Percentiles rank a stretch among this genome's conserved stretches.
phyloP scores from a whole-genome alignment of 164 flowering plant genomes.

The Umbellularia californica region DNA sequence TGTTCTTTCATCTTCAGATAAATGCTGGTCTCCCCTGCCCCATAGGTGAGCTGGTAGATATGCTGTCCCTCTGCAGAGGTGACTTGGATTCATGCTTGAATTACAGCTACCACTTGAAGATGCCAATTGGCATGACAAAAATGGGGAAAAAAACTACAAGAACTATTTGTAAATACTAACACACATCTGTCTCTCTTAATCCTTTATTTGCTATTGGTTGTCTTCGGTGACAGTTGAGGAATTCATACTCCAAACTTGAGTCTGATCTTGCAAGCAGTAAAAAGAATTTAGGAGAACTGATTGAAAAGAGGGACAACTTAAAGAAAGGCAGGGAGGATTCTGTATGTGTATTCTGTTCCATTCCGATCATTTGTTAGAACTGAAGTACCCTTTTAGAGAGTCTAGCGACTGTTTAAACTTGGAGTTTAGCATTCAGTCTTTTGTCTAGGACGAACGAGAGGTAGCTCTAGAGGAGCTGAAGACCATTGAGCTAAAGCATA shows the following conservation, averaged over 20 bases:
- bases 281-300: constrained; percentile 55
- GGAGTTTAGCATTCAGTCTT: constrained; percentile 14
- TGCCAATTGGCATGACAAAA: too few species aligned
- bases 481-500: constrained; percentile 58
- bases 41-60: not conserved
- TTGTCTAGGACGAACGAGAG: constrained; percentile 74
- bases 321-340: constrained; percentile 93
- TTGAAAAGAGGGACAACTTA: constrained; percentile 47
- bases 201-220: not conserved
- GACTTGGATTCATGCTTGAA: not conserved
- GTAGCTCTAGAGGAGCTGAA: constrained; percentile 63
- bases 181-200: not conserved
- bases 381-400: not conserved
- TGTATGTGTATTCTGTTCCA: constrained; percentile 33
- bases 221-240: constrained; percentile 56
- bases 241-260: constrained; percentile 59
- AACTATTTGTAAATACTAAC: too few species aligned
- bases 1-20: not conserved
- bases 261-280: constrained; percentile 67
- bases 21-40: not conserved
- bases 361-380: not conserved
- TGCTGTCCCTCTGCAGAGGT: not conserved
- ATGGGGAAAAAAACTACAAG: too few species aligned
- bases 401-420: not conserved
- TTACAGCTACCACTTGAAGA: not conserved